A percentile compares a stretch with the other conserved stretches of the same genome.
phyloP scores from a whole-genome alignment of 345 rosid genomes.

The Eucalyptus erythrocorys region DNA sequence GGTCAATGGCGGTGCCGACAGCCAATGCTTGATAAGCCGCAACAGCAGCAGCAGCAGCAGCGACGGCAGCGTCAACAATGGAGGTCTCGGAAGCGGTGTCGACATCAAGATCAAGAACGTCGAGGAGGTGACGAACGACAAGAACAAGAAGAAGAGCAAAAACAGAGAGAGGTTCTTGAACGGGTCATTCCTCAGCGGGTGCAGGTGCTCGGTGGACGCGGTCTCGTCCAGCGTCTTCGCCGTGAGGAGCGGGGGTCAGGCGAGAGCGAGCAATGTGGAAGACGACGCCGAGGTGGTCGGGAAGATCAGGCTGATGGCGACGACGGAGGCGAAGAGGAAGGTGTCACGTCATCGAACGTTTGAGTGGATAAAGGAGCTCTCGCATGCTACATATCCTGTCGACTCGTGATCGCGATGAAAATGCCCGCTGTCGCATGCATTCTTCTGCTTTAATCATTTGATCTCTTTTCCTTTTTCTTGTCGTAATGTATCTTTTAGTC shows the following conservation, averaged over 20 bases:
- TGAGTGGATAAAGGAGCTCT: conserved; percentile 83
- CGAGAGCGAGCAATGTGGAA: background rate
- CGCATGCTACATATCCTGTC: conserved; percentile 1
- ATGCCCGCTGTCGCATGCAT: background rate
- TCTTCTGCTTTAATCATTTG: background rate
- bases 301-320: background rate
- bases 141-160: conserved; percentile 1
- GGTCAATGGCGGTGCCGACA: conserved; percentile 3
- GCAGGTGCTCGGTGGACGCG: conserved; percentile 64
- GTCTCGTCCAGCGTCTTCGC: conserved; percentile 10
- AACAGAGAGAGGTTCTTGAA: conserved; percentile 8
- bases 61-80: conserved; percentile 20
- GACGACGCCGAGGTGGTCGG: background rate
- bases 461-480: background rate
- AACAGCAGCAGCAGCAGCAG: conserved; percentile 47
- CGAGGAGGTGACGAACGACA: background rate
- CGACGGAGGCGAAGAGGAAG: conserved; percentile 21
- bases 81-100: background rate
- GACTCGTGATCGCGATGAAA: background rate
- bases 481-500: background rate
- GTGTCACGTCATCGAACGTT: conserved; percentile 63
- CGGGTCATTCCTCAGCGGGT: conserved; percentile 32
- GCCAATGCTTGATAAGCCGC: conserved; percentile 33
- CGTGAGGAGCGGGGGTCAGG: background rate
- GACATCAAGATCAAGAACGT: background rate